Percentiles rank a stretch among this genome's conserved stretches.
Conservation (phyloP, 768 basidiomycete species). For the Lactarius evosmus region DNA sequence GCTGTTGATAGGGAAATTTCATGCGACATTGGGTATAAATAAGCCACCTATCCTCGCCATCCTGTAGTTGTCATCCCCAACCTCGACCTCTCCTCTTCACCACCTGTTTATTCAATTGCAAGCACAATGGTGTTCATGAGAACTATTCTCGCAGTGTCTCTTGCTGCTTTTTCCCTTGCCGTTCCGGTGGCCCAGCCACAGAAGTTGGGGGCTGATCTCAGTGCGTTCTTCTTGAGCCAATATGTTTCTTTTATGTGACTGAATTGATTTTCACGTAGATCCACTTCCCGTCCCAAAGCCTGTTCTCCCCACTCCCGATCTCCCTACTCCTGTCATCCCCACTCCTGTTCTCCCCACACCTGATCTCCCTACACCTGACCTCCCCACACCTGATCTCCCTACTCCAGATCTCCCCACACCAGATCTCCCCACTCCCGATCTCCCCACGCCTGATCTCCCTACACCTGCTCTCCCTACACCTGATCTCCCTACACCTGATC, state of each 20-base stretch:
- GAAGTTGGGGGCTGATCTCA: not conserved
- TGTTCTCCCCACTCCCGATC: too few species aligned
- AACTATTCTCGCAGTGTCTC: not conserved
- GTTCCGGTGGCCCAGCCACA: not conserved
- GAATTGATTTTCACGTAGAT: not conserved
- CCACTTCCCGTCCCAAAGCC: too few species aligned
- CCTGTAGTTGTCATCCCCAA: not conserved
- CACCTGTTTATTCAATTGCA: not conserved
- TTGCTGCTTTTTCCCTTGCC: not conserved
- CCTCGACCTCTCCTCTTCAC: not conserved
- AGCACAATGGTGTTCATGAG: not conserved
- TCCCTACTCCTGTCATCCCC: too few species aligned
- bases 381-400: too few species aligned
- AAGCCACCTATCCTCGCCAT: not conserved
- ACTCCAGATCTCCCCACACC: too few species aligned
- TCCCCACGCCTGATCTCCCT: too few species aligned
- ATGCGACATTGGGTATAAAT: not conserved
- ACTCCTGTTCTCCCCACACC: too few species aligned
- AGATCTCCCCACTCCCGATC: too few species aligned
- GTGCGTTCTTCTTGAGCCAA: not conserved
- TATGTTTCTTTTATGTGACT: not conserved
- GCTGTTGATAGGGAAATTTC: not conserved
- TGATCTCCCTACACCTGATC: too few species aligned
- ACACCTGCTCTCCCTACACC: too few species aligned
- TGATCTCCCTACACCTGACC: too few species aligned